Conservation (phyloP, 345 rosid species). For the Aquilaria yunnanensis region DNA sequence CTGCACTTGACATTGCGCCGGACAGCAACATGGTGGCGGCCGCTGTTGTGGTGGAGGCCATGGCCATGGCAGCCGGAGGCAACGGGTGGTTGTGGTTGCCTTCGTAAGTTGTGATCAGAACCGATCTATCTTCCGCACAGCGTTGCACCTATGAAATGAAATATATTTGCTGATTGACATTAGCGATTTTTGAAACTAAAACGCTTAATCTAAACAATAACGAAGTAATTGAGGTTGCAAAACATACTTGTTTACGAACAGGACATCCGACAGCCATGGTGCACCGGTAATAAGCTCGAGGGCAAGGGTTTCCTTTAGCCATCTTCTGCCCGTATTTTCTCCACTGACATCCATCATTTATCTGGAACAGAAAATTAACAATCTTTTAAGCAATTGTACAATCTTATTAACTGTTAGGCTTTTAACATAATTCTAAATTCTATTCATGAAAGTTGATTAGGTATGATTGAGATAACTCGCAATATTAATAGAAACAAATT, state of each 20-base stretch:
- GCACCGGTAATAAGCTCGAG: slow-evolving; percentile 95
- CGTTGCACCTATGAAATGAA: slow-evolving; percentile 34
- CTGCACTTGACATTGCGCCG: slow-evolving; percentile 40
- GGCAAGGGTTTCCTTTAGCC: slow-evolving; percentile 98
- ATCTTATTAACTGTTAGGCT: background rate
- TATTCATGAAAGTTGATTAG: background rate
- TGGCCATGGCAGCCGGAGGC: slow-evolving; percentile 50
- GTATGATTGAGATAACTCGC: no score
- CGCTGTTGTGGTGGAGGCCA: slow-evolving; percentile 46
- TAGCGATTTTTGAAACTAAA: background rate
- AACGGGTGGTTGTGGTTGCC: slow-evolving; percentile 53
- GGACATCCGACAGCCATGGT: slow-evolving; percentile 95
- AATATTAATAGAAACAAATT: slow-evolving; percentile 69
- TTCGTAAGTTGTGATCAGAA: slow-evolving; percentile 43
- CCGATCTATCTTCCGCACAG: slow-evolving; percentile 35
- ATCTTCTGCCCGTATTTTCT: slow-evolving; percentile 97
- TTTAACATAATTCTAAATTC: background rate
- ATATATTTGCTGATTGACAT: no score
- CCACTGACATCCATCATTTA: slow-evolving; percentile 96
- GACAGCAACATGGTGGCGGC: slow-evolving; percentile 44
- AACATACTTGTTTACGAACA: slow-evolving; percentile 87
- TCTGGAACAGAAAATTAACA: slow-evolving; percentile 23
- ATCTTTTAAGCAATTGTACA: slow-evolving; percentile 14
- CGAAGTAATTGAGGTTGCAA: background rate
- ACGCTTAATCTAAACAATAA: background rate